Evolutionary conservation across 768 basidiomycete genomes (phyloP), one percentile per base, ranked within the genome.

Genomic region (Boletus rubroflammeus): DNA sequence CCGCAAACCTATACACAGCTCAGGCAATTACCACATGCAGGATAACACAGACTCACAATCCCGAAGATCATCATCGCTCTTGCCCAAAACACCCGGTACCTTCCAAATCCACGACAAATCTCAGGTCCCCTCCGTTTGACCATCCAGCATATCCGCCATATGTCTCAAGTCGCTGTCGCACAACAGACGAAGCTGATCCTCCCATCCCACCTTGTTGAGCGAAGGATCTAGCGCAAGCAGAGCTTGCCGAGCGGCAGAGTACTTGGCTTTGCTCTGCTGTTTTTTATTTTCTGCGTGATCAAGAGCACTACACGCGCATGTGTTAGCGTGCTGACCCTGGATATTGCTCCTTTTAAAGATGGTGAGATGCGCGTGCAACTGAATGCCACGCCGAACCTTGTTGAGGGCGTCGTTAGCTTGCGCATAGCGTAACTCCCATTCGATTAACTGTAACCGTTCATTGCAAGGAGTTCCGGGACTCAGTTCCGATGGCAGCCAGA

Each of bases 341-440:
- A 56, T 5, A 23, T 53, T 53, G 15, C 1, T 2, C 3, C 0
- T 23, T 19, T 56, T 56, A 35, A 53, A 56, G 0, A 42, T 41
- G 1, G 34, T 3, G 26, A 56, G 8, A 25, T 56, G 41, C 0
- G 35, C 21, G 5, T 47, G 40, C 5, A 53, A 2, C 15, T 36
- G 40, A 4, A 56, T 47, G 19, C 9, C 14, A 1, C 1, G 28
- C 3, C 32, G 5, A 36, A 56, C 39, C 0, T 56, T 21, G 0
- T 34, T 47, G 6, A 56, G 46, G 10, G 46, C 41, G 5, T 48
- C 14, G 2, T 53, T 35, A 7, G 51, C 55, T n/a, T 56, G 55
- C 10, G 34, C 19, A 8, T 47, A 38, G 2, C 13, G 0, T 5
- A 56, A 10, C 7, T 56, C 41, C 55, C 41, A 48, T 11, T 53